phyloP scores from a whole-genome alignment of 2,329 filamentous ascomycete genomes.

The Fusarium sp. region DNA sequence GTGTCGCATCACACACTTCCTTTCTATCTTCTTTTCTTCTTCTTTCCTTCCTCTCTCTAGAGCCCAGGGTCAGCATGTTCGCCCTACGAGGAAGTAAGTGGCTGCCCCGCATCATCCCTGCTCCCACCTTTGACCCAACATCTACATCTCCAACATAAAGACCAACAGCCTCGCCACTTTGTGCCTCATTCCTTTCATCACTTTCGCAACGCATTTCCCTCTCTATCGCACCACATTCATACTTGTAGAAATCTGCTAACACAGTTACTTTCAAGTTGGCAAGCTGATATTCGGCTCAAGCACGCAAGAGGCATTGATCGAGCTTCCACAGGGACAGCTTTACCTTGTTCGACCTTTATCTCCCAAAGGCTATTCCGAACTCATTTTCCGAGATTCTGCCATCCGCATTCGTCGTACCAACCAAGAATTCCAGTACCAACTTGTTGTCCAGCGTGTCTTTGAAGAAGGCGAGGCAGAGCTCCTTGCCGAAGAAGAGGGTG shows the following conservation, averaged over 20 bases:
- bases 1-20: conserved; percentile 6
- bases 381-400: conserved; percentile 97
- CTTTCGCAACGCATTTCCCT: neutral
- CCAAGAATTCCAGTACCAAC: conserved; percentile 96
- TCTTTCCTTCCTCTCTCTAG: conserved; percentile 11
- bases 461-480: conserved; percentile 97
- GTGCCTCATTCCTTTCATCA: neutral
- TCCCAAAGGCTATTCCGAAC: conserved; percentile 97
- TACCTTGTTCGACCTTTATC: conserved; percentile 96
- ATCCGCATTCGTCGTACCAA: conserved; percentile 92
- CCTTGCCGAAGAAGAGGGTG: conserved; percentile 87
- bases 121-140: conserved; percentile 28
- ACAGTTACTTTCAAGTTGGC: conserved; percentile 69
- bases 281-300: conserved; percentile 91
- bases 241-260: conserved; percentile 25
- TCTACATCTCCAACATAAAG: conserved; percentile 18
- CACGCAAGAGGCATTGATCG: conserved; percentile 92
- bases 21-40: conserved; percentile 4
- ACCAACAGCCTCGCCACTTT: conserved; percentile 13
- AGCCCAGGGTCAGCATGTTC: conserved; percentile 51
- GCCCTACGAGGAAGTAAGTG: conserved; percentile 56
- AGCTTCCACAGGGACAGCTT: conserved; percentile 94
- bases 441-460: conserved; percentile 95
- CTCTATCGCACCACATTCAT: neutral
- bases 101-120: conserved; percentile 39